phyloP scores from a whole-genome alignment of 768 basidiomycete species.

The Porphyrellus cyaneotinctus region DNA sequence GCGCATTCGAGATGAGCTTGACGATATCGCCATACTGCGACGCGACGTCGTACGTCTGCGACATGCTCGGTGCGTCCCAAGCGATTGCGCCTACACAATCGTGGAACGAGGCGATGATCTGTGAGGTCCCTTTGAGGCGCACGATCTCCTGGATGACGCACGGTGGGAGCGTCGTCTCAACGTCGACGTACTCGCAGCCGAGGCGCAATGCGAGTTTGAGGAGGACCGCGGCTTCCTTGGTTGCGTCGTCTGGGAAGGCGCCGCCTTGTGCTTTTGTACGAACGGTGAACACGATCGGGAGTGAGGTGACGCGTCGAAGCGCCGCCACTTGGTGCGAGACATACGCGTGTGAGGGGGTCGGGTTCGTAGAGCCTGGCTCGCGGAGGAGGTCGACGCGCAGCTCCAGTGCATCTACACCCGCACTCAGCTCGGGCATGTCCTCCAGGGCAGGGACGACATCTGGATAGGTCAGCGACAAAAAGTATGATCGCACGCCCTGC shows the following conservation, averaged over 20 bases:
- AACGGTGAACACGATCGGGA: conserved; percentile 92
- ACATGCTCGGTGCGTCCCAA: conserved; percentile 69
- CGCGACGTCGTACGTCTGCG: conserved; percentile 67
- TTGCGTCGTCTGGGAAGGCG: conserved; percentile 75
- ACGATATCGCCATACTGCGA: conserved; percentile 76
- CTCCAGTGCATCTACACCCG: conserved; percentile 90
- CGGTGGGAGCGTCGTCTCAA: conserved; percentile 77
- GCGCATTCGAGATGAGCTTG: conserved; percentile 89
- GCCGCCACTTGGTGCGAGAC: conserved; percentile 78
- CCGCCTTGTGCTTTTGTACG: conserved; percentile 88
- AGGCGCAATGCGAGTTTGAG: conserved; percentile 74
- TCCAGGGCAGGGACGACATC: conserved; percentile 69
- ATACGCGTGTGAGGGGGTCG: conserved; percentile 64
- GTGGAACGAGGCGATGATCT: conserved; percentile 92
- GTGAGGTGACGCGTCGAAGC: conserved; percentile 66
- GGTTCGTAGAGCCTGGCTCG: conserved; percentile 42
- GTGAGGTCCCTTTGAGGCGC: conserved; percentile 61
- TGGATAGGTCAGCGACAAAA: conserved; percentile 90
- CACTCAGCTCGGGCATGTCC: conserved; percentile 65
- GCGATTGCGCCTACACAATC: conserved; percentile 84
- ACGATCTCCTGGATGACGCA: conserved; percentile 56
- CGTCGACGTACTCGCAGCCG: conserved; percentile 90
- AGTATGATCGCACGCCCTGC: conserved; percentile 71
- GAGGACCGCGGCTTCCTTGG: conserved; percentile 69
- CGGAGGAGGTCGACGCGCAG: conserved; percentile 89